Evolutionary conservation across 306 rosid genomes (phyloP), one percentile per base, ranked within the genome.

Genomic region (Lathyrus tuberosus): DNA sequence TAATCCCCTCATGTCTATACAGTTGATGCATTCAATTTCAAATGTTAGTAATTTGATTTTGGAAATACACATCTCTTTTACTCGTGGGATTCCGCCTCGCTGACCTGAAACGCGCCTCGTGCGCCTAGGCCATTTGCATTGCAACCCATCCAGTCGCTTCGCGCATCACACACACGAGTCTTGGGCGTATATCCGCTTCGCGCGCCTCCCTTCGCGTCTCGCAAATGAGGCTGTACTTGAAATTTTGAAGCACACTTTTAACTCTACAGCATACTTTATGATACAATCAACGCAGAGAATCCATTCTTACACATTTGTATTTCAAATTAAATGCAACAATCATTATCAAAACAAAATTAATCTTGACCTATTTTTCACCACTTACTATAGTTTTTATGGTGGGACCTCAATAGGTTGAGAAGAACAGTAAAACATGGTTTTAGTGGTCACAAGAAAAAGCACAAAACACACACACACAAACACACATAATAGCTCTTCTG

Each of bases 391-490:
- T 56, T 46, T 10, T 48, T 20, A 30, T 76, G 71, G 62, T 2
- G 56, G 78, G 78, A 33, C 59, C 73, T 10, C 8, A 60, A 12
- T 28, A 16, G 11, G 46, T 16, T 40, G 44, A 42, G 63, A 52
- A 26, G 13, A 33, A 52, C 24, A 69, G 46, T 12, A 26, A 61
- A 60, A 60, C 59, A 4, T 48, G 8, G 80, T 62, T 62, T 13
- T 43, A 67, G 72, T 74, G 83, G 76, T 62, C 3, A 3, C 3
- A 2, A 66, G 58, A 60, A 67, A 63, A 51, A 59, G 24, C 30
- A 40, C 46, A n/a, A 59, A 31, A 56, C 10, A 56, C 16, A 60
- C 62, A 20, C 22, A 20, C 22, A 20, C 22, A 20, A 20, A 20
- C 22, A 20, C 22, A 49, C 46, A 49, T 18, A 72, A 72, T 46